A percentile compares a stretch with the other conserved stretches of the same genome.
Evolutionary conservation across 495 filamentous ascomycete species (phyloP).

Genomic region (Apodospora peruviana): DNA sequence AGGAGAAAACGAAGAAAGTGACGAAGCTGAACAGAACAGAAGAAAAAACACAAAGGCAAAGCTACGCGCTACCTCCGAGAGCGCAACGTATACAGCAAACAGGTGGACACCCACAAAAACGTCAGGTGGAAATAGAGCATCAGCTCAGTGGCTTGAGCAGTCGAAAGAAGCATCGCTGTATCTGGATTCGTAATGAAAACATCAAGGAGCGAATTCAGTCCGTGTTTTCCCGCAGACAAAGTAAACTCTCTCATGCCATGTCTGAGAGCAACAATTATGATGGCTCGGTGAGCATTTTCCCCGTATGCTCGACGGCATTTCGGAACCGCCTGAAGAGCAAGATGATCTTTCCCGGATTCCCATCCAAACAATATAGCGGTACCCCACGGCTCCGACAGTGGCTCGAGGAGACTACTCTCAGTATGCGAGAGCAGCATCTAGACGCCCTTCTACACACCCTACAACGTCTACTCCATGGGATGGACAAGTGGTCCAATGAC

Average conservation of each 20-base stretch:
- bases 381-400: slow-evolving; percentile 17
- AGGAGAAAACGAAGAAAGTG: too few species aligned
- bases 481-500: slow-evolving; percentile 14
- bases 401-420: slow-evolving; percentile 11
- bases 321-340: slow-evolving; percentile 6
- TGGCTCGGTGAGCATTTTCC: slow-evolving; percentile 5
- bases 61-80: slow-evolving; percentile 5
- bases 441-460: slow-evolving; percentile 11
- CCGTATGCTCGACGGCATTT: slow-evolving; percentile 13
- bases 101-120: not conserved
- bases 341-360: slow-evolving; percentile 9
- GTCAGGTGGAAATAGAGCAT: not conserved
- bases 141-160: not conserved
- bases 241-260: not conserved
- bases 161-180: slow-evolving; percentile 4
- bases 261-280: not conserved
- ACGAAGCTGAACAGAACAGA: too few species aligned
- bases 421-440: slow-evolving; percentile 10
- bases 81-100: not conserved
- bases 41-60: too few species aligned
- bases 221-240: slow-evolving; percentile 5
- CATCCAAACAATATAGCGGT: slow-evolving; percentile 14
- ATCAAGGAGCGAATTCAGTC: slow-evolving; percentile 5
- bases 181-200: slow-evolving; percentile 4
- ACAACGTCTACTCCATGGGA: slow-evolving; percentile 6